Conservation (phyloP, 73 alveolate species). For the Tetrahymena borealis region DNA sequence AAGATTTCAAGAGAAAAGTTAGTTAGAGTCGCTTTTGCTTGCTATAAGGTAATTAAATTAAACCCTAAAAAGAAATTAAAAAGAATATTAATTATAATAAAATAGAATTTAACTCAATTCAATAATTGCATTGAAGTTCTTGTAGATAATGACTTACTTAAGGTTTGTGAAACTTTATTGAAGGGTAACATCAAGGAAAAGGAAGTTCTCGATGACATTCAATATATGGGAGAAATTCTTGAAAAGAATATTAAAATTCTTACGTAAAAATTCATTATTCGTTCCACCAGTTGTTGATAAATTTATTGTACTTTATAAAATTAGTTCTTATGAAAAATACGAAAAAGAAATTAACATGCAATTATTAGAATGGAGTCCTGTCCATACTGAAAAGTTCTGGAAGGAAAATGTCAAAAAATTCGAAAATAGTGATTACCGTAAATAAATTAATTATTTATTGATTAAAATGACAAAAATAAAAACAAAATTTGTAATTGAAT, state of each 20-base stretch:
- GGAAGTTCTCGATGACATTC: slow-evolving; percentile 39
- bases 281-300: neutral
- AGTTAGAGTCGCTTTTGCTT: slow-evolving; percentile 39
- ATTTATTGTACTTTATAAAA: neutral
- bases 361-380: slow-evolving; percentile 82
- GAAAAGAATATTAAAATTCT: slow-evolving; percentile 35
- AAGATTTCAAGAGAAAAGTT: slow-evolving; percentile 42
- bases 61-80: neutral
- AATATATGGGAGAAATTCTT: slow-evolving; percentile 32
- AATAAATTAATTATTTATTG: too few species aligned
- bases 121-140: slow-evolving; percentile 22
- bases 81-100: neutral
- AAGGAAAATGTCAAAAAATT: slow-evolving; percentile 85
- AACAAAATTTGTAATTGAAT: too few species aligned
- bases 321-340: slow-evolving; percentile 87
- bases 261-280: neutral
- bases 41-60: slow-evolving; percentile 4
- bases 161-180: slow-evolving; percentile 23
- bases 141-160: slow-evolving; percentile 32
- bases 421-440: slow-evolving; percentile 60
- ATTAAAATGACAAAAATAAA: too few species aligned
- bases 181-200: slow-evolving; percentile 31
- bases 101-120: neutral
- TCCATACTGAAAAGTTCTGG: slow-evolving; percentile 94
- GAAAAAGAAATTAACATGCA: slow-evolving; percentile 75